Base-by-base conservation (phyloP, 306 rosid species). In the Dalbergia oliveri region DNA sequence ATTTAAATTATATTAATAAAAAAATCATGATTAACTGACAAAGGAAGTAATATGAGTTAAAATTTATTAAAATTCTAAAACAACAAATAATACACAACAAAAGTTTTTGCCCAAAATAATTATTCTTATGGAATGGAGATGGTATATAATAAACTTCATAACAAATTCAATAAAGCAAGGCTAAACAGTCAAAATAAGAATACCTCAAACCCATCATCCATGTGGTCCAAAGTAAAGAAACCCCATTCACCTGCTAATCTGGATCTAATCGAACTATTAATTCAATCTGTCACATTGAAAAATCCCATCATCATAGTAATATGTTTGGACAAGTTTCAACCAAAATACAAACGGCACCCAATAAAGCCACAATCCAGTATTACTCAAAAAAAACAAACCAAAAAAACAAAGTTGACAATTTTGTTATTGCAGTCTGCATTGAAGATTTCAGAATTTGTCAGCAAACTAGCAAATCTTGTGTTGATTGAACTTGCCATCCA, bases 401-500 rank as follows among this genome's bases (percentile, higher is more conserved):
- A 18, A 3, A 9, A 47, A 16, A 43, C 8, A 61, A 64, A 2
- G 7, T 45, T 39, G 1, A 18, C 21, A 65, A 8, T 34, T 34
- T 54, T 63, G 45, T 62, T 57, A 70, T 47, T 59, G 41, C 69
- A 71, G n/a, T 49, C 54, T 3, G n/a, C 54, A 49, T 26, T 26
- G 31, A 11, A 8, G 35, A 72, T 16, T 35, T 72, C 66, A 66
- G 62, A 73, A 59, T 59, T 56, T 83, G 72, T 67, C 66, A 77
- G 75, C 78, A 72, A 81, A 11, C 57, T 21, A 62, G 35, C 50
- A 37, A 37, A 47, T 64, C 50, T 44, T 35, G 60, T 47, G 79
- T 62, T 54, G 79, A 43, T 41, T 18, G 47, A 66, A 31, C 75
- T 18, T 58, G 35, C 11, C 9, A 23, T 39, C 54, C 63, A 63